Conservation (phyloP, 202 grass and related monocot species). For the Zoysia matrella region DNA sequence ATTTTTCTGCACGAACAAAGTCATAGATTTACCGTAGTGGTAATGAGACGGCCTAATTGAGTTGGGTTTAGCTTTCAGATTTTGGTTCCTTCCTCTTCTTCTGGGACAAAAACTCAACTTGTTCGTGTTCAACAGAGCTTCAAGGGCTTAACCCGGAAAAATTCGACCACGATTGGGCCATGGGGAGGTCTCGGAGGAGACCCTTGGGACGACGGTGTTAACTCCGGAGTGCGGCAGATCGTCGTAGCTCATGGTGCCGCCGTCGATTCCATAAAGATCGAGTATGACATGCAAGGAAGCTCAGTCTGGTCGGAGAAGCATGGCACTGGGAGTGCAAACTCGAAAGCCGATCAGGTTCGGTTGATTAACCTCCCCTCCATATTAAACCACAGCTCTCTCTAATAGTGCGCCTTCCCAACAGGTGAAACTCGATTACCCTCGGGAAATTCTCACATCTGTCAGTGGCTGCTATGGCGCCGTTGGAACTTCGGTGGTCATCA, state of each 20-base stretch:
- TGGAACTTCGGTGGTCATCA: slow-evolving; percentile 42
- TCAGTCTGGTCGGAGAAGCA: slow-evolving; percentile 62
- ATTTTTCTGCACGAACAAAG: neutral
- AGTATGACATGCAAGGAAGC: slow-evolving; percentile 51
- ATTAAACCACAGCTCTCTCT: neutral
- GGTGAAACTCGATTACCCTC: slow-evolving; percentile 65
- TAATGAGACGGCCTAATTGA: neutral
- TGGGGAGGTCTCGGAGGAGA: slow-evolving; percentile 66
- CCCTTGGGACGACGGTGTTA: slow-evolving; percentile 52
- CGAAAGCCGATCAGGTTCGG: slow-evolving; percentile 52
- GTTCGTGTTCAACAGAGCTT: slow-evolving; percentile 47
- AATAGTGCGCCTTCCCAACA: slow-evolving; percentile 30
- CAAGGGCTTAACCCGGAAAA: slow-evolving; percentile 41
- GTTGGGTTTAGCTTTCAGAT: neutral
- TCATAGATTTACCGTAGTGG: neutral
- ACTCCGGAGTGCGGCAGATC: slow-evolving; percentile 54
- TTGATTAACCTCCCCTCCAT: neutral
- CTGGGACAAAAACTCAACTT: slow-evolving; percentile 1
- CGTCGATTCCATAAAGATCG: slow-evolving; percentile 54
- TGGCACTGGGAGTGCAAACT: slow-evolving; percentile 37
- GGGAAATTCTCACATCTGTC: slow-evolving; percentile 62
- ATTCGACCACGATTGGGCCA: slow-evolving; percentile 39
- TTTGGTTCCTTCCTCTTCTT: neutral
- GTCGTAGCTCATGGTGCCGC: slow-evolving; percentile 46
- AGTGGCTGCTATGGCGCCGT: slow-evolving; percentile 59